phyloP scores from a whole-genome alignment of 2,329 filamentous ascomycete species.

The Colletotrichum orchidophilum region DNA sequence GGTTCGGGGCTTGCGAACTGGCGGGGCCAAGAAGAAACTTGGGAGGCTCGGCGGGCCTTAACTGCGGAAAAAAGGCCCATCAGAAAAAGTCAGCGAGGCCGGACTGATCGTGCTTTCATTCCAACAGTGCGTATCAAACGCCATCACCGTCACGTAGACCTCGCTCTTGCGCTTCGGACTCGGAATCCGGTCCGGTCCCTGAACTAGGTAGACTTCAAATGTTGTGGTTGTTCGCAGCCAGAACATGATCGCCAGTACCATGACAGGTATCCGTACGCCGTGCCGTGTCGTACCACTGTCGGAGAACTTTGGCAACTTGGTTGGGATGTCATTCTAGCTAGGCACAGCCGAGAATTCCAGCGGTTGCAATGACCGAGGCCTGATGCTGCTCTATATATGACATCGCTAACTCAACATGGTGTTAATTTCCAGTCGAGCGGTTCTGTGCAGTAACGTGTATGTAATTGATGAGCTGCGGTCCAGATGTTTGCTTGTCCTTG shows the following conservation, averaged over 20 bases:
- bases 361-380: constrained; percentile 6
- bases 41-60: constrained; percentile 4
- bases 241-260: constrained; percentile 5
- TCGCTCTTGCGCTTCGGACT: constrained; percentile 6
- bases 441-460: not conserved
- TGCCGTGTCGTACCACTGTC: not conserved
- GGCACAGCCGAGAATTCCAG: constrained; percentile 29
- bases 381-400: not conserved
- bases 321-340: not conserved
- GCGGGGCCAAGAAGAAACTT: constrained; percentile 24
- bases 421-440: not conserved
- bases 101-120: not conserved
- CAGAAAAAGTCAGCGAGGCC: constrained; percentile 2
- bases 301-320: not conserved
- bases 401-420: not conserved
- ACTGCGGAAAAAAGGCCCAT: constrained; percentile 14
- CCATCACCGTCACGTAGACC: not conserved
- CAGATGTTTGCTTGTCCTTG: not conserved
- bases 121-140: not conserved
- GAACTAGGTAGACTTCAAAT: not conserved
- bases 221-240: not conserved
- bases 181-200: constrained; percentile 18
- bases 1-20: constrained; percentile 30
- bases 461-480: not conserved
- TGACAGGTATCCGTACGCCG: not conserved